Base-by-base conservation (phyloP, 2,329 filamentous ascomycete genomes). In the Neodidymelliopsis sp. region DNA sequence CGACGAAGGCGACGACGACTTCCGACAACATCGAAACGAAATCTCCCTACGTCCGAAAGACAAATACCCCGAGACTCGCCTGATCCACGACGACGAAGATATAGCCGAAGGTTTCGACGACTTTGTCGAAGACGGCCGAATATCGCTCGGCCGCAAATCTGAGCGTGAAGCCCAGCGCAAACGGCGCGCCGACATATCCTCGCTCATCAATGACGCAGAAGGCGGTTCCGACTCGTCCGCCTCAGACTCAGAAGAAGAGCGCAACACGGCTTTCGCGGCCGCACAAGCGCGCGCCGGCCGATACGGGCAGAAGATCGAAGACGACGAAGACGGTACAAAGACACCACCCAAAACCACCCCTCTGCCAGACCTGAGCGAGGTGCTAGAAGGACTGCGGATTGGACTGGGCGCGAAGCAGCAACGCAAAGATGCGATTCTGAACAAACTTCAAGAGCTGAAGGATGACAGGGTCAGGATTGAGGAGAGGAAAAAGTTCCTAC, bases 51-150 rank as follows among this genome's bases (percentile, higher is more conserved):
- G 79, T 40, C 74, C 76, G 13, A 84, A 84, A 56, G 84, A 86
- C 62, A 84, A 88, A 57, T 82, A 84, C 24, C 82, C 66, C 4
- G 77, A 91, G 53, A 89, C 88, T 5, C 83, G 93, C 1, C 81
- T 97, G 2, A 82, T 91, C 5, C 83, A 81, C 30, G 91, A 97
- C 24, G 93, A 97, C 62, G 93, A 97, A 68, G 91, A 97, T 65
- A 82, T 97, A 0, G 90, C 89, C 27, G 94, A 97, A 74, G 92
- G 91, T 0, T 97, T 96, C 61, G 93, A 97, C 52, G 88, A 93
- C 44, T 96, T 90, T 62, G 90, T 94, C 7, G 89, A 94, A 29
- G 90, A 96, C 66, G 91, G 89, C 7, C 84, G 84, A 6, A 83
- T 97, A 8, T 84, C 89, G 1, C 79, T 97, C 0, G 90, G 91